A percentile compares a stretch with the other conserved stretches of the same genome.
Conservation (phyloP, 441 rosid species). For the Populus tomentosa region DNA sequence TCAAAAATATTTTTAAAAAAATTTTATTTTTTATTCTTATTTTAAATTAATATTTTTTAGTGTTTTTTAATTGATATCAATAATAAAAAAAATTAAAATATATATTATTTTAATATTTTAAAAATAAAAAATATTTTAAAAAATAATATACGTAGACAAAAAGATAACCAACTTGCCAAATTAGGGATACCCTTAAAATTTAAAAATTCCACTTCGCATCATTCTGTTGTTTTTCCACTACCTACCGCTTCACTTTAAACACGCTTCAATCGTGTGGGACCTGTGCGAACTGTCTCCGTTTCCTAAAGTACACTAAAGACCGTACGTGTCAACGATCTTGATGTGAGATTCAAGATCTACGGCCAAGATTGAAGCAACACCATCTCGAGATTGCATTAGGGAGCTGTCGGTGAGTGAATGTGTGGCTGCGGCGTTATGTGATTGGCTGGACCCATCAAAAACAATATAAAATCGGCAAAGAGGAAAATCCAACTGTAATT, state of each 20-base stretch:
- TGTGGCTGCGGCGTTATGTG: neutral
- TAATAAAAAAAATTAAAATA: no score
- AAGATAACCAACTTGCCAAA: neutral
- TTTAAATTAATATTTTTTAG: no score
- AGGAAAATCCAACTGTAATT: neutral
- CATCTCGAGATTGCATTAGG: neutral
- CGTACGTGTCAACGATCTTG: neutral
- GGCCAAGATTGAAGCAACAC: neutral
- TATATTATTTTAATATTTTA: no score
- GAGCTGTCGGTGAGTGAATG: neutral
- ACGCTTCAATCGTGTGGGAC: conserved; percentile 7
- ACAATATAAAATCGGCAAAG: neutral
- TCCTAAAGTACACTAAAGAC: neutral
- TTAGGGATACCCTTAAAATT: conserved; percentile 1
- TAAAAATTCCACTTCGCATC: neutral
- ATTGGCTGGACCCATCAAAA: conserved; percentile 1
- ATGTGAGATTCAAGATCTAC: neutral
- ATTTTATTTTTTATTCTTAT: no score
- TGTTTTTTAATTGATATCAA: no score
- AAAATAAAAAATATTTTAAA: no score
- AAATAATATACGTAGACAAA: no score
- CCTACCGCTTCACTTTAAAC: neutral
- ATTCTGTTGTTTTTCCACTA: neutral
- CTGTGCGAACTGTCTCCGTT: no score
- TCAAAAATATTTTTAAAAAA: no score